Conservation (phyloP, 2,329 filamentous ascomycete genomes). For the Fonsecaea pugnacius region DNA sequence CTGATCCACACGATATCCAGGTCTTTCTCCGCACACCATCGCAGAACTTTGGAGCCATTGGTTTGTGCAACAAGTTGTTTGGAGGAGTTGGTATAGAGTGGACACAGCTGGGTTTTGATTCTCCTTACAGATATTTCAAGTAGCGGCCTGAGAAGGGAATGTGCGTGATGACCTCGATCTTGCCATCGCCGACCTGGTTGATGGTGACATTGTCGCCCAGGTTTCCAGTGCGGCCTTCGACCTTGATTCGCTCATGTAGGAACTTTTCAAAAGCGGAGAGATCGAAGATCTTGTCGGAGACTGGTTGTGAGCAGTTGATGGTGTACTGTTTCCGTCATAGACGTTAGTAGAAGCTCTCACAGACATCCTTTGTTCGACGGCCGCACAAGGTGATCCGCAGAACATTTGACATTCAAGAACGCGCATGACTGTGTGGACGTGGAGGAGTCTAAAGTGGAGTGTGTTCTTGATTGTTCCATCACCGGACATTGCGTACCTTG, state of each 20-base stretch:
- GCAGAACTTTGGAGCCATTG: neutral
- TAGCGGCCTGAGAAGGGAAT: constrained; percentile 98
- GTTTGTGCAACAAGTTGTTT: neutral
- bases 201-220: constrained; percentile 92
- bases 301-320: constrained; percentile 99
- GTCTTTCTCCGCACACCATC: neutral
- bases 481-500: constrained; percentile 46
- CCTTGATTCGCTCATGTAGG: constrained; percentile 99
- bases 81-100: neutral
- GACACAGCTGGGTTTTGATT: neutral
- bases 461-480: neutral
- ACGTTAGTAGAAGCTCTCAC: neutral
- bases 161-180: constrained; percentile 97
- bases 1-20: neutral
- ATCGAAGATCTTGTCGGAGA: constrained; percentile 99
- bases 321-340: constrained; percentile 70
- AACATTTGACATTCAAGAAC: neutral
- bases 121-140: constrained; percentile 96
- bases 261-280: constrained; percentile 99
- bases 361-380: neutral
- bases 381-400: neutral
- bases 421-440: neutral
- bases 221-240: constrained; percentile 97
- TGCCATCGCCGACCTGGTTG: constrained; percentile 89
- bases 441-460: neutral